A percentile compares a stretch with the other conserved stretches of the same genome.
These are phyloP conservation scores for Testicularia cyperi DNA, from an alignment of 1,284 basidiomycete genomes.

Conservation along the genomic window DNA sequence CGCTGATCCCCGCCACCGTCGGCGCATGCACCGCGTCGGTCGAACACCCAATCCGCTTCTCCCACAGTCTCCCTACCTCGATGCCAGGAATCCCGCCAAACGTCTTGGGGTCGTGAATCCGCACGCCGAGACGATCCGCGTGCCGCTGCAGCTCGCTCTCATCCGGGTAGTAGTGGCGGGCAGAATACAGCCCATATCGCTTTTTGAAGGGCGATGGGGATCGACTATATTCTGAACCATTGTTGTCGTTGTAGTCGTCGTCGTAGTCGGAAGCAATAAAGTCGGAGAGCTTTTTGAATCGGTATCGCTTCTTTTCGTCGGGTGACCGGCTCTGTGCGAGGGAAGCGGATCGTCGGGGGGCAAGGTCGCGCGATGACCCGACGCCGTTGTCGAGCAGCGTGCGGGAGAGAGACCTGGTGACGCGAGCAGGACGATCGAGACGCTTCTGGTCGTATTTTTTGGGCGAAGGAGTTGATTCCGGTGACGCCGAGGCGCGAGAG, in stretches of 20 bases:
- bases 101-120: conserved; percentile 37
- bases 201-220: too few relatives aligned
- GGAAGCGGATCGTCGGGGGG: neutral
- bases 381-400: neutral
- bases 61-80: conserved; percentile 31
- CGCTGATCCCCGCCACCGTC: conserved; percentile 75
- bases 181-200: neutral
- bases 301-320: neutral
- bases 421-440: neutral
- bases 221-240: too few relatives aligned
- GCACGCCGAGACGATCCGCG: conserved; percentile 19
- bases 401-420: conserved; percentile 14
- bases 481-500: too few relatives aligned
- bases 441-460: neutral
- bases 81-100: conserved; percentile 61
- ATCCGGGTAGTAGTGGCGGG: conserved; percentile 1
- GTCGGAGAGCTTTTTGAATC: too few relatives aligned
- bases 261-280: neutral
- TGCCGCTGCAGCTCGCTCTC: conserved; percentile 1
- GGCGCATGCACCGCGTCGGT: conserved; percentile 62
- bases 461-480: neutral
- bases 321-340: neutral
- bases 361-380: neutral
- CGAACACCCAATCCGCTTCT: conserved; percentile 33
- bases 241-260: conserved; percentile 3